Evolutionary conservation across 2,329 filamentous ascomycete species (phyloP), one percentile per base, ranked within the genome.

Genomic region (Torrubiellomyces zombiae): DNA sequence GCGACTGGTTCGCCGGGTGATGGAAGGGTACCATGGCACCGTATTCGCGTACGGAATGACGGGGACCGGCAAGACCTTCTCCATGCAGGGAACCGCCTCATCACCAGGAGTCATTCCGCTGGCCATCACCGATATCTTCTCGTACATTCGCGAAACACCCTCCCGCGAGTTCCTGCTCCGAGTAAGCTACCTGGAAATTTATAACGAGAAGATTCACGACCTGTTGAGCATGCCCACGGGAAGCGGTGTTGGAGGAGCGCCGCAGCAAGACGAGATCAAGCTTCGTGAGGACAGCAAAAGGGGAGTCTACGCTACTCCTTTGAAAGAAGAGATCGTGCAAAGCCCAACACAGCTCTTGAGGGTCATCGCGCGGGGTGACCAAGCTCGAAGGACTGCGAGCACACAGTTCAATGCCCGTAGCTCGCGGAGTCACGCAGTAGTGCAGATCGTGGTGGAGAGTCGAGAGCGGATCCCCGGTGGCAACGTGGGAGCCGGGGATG

Each of bases 11-110:
- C 77, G 89, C 38, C 68, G 89, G 41, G 89, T 98, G 24, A 98
- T 98, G 89, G 89, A 98, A 57, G 89, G 89, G 20, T 98, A 95
- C 48, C 86, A 95, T 43, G 89, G 86, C 30, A 98, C 89, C 1
- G 89, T 98, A 14, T 95, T 98, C 48, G 86, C 86, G 11, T 98
- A 98, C 48, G 89, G 89, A 44, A 95, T 95, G 85, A 98, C 89
- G 4, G 89, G 89, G 33, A 95, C 89, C 1, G 89, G 89, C 38
- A 98, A 98, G 58, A 98, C 89, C 1, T 98, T 95, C 49, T 95
- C 86, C 19, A 98, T 98, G 89, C 89, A 98, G 57, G 89, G 89
- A 39, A 98, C 89, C 8, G 83, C 85, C 22, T 81, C 80, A 3
- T 92, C 83, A 19, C 89, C 89, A 1, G 89, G 89, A 55, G 89